A percentile compares a stretch with the other conserved stretches of the same genome.
Evolutionary conservation across 2,329 filamentous ascomycete genomes (phyloP).

Genomic region (Alternaria rosae): DNA sequence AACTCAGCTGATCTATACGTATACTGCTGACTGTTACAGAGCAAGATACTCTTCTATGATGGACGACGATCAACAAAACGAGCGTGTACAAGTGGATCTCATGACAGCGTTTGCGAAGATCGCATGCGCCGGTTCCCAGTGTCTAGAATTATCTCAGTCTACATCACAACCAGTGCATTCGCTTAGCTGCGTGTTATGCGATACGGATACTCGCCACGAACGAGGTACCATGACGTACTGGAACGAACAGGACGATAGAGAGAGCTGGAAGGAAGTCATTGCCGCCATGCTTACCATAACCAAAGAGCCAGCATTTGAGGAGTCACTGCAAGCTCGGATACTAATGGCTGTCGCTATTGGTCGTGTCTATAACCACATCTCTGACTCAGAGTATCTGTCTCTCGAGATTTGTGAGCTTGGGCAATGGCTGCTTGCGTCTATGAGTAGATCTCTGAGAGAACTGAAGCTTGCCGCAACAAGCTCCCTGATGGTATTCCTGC

Average conservation of each 20-base stretch:
- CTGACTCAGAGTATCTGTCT: slow-evolving; percentile 66
- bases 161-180: slow-evolving; percentile 19
- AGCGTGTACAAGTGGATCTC: slow-evolving; percentile 32
- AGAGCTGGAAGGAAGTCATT: slow-evolving; percentile 45
- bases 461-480: slow-evolving; percentile 80
- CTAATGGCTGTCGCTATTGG: slow-evolving; percentile 60
- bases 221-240: slow-evolving; percentile 29
- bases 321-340: slow-evolving; percentile 39
- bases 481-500: slow-evolving; percentile 71
- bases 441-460: slow-evolving; percentile 86
- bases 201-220: slow-evolving; percentile 10
- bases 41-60: slow-evolving; percentile 30
- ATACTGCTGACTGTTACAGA: slow-evolving; percentile 26
- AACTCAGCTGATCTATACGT: no score
- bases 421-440: slow-evolving; percentile 80
- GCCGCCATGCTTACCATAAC: slow-evolving; percentile 42
- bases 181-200: slow-evolving; percentile 37
- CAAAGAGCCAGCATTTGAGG: slow-evolving; percentile 37
- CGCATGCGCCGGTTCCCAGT: slow-evolving; percentile 44
- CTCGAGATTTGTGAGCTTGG: slow-evolving; percentile 73
- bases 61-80: slow-evolving; percentile 23
- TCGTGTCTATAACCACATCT: slow-evolving; percentile 72
- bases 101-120: slow-evolving; percentile 40
- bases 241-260: slow-evolving; percentile 24
- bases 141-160: slow-evolving; percentile 16